Evolutionary conservation across 2,329 filamentous ascomycete genomes (phyloP).

Genomic region (Neoscytalidium dimidiatum): DNA sequence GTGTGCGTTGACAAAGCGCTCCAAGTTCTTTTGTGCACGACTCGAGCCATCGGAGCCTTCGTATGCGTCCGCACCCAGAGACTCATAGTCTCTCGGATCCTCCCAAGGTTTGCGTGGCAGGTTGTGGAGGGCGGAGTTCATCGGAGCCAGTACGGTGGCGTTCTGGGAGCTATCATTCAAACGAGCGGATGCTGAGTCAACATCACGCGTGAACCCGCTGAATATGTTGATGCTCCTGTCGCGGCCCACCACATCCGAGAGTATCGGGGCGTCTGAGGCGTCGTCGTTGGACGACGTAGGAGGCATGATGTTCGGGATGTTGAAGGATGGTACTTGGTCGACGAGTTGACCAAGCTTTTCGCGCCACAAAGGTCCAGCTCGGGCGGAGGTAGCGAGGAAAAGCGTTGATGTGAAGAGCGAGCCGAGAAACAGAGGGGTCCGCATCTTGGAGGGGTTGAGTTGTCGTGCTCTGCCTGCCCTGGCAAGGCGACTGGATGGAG

Average conservation of each 20-base stretch:
- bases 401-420: not conserved
- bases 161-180: slow-evolving; percentile 68
- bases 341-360: slow-evolving; percentile 28
- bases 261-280: slow-evolving; percentile 47
- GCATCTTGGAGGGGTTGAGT: slow-evolving; percentile 8
- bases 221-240: slow-evolving; percentile 82
- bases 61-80: slow-evolving; percentile 70
- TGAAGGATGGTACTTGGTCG: slow-evolving; percentile 31
- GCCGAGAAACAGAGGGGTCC: not conserved
- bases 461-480: not conserved
- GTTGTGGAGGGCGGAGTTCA: slow-evolving; percentile 76
- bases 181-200: slow-evolving; percentile 66
- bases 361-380: slow-evolving; percentile 31
- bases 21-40: slow-evolving; percentile 74
- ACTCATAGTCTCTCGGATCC: slow-evolving; percentile 70
- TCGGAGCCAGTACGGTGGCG: slow-evolving; percentile 83
- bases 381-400: slow-evolving; percentile 32
- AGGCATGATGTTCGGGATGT: slow-evolving; percentile 25
- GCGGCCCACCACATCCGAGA: slow-evolving; percentile 82
- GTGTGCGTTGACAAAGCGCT: slow-evolving; percentile 83
- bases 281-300: not conserved
- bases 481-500: not conserved
- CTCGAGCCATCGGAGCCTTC: slow-evolving; percentile 73
- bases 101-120: slow-evolving; percentile 88
- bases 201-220: slow-evolving; percentile 75